A percentile compares a stretch with the other conserved stretches of the same genome.
These are phyloP conservation scores for Pseudogymnoascus destructans DNA, from an alignment of 2,329 filamentous ascomycete genomes.

Conservation along the genomic window DNA sequence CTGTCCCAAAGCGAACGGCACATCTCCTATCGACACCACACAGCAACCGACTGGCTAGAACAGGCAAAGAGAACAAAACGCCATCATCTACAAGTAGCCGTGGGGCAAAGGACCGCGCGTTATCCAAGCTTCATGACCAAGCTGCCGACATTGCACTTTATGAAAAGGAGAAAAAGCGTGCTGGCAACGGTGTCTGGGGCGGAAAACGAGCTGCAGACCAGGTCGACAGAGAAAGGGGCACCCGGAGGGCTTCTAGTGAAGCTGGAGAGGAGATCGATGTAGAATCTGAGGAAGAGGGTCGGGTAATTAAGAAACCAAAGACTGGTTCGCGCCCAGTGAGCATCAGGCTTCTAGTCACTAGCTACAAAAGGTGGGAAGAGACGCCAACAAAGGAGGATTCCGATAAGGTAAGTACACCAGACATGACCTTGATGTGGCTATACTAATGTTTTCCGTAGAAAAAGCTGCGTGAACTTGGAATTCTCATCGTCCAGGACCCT, in stretches of 20 bases:
- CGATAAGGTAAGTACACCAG: slow-evolving; percentile 54
- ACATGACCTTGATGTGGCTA: slow-evolving; percentile 10
- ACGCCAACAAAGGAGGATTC: slow-evolving; percentile 61
- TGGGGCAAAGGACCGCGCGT: slow-evolving; percentile 76
- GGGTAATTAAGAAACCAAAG: slow-evolving; percentile 49
- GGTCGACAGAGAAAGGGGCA: slow-evolving; percentile 37
- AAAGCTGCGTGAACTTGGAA: slow-evolving; percentile 70
- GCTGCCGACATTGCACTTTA: slow-evolving; percentile 80
- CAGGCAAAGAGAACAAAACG: slow-evolving; percentile 72
- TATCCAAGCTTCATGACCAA: slow-evolving; percentile 61
- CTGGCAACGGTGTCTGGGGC: slow-evolving; percentile 42
- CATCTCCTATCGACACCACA: slow-evolving; percentile 36
- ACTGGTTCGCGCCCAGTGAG: slow-evolving; percentile 50
- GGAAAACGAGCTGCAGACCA: slow-evolving; percentile 48
- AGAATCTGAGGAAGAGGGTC: slow-evolving; percentile 35
- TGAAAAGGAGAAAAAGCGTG: slow-evolving; percentile 82
- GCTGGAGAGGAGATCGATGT: slow-evolving; percentile 33
- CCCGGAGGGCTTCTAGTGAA: slow-evolving; percentile 27
- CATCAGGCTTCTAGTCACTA: slow-evolving; percentile 70
- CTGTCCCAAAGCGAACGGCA: background rate
- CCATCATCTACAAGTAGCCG: slow-evolving; percentile 65
- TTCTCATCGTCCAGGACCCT: slow-evolving; percentile 65
- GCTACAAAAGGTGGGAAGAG: slow-evolving; percentile 69
- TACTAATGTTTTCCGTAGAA: slow-evolving; percentile 36
- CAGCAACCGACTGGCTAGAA: slow-evolving; percentile 35